phyloP scores from a whole-genome alignment of 768 basidiomycete genomes.

The Crassisporium funariophilum region DNA sequence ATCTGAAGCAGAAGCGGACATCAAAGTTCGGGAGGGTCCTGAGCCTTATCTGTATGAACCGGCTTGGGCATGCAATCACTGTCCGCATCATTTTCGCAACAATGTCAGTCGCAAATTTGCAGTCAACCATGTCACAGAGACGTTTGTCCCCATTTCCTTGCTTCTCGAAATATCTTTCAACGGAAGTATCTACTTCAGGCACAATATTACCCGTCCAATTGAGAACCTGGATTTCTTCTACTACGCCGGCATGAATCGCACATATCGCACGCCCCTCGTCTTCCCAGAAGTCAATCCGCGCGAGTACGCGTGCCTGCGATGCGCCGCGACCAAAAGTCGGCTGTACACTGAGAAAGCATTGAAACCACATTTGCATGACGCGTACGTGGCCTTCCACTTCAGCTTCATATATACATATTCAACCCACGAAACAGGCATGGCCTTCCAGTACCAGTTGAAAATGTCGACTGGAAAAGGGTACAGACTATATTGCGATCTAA shows the following conservation, averaged over 20 bases:
- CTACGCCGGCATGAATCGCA: background rate
- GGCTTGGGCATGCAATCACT: slow-evolving; percentile 20
- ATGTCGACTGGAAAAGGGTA: slow-evolving; percentile 3
- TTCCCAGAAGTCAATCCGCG: background rate
- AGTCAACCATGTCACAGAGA: slow-evolving; percentile 9
- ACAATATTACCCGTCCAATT: background rate
- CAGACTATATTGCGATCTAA: background rate
- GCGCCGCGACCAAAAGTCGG: slow-evolving; percentile 1
- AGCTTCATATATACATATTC: too few species aligned
- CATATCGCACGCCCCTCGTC: background rate
- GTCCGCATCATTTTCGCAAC: slow-evolving; percentile 16
- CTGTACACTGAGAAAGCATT: background rate
- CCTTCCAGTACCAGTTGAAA: slow-evolving; percentile 1
- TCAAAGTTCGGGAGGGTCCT: slow-evolving; percentile 8
- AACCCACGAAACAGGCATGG: background rate
- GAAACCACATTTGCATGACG: slow-evolving; percentile 1
- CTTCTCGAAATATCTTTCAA: background rate
- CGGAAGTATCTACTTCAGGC: background rate
- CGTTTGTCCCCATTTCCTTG: background rate
- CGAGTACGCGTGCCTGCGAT: slow-evolving; percentile 8
- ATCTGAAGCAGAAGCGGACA: slow-evolving; percentile 15
- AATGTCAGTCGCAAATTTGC: slow-evolving; percentile 6
- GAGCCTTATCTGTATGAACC: slow-evolving; percentile 9
- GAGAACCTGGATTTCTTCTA: slow-evolving; percentile 6
- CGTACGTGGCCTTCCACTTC: slow-evolving; percentile 1